These are phyloP conservation scores for Dimargaris xerosporica DNA, from an alignment of 192 early-diverging fungal genomes.

Conservation along the genomic window DNA sequence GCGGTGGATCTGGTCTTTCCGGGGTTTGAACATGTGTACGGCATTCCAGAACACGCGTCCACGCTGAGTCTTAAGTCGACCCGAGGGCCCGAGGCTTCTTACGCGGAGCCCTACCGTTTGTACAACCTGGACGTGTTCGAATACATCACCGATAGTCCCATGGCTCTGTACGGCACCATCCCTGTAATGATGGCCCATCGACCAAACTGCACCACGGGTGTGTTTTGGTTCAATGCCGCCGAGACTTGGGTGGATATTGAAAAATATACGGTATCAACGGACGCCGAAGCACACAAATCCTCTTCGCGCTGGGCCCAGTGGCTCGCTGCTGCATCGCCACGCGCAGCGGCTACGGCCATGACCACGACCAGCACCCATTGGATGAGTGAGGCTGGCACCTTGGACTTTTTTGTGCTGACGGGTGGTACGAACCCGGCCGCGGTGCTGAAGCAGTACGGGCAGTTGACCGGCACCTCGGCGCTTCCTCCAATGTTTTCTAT, in stretches of 20 bases:
- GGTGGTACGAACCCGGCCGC: constrained; percentile 49
- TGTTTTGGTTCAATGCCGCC: constrained; percentile 86
- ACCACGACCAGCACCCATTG: constrained; percentile 58
- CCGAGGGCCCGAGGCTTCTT: constrained; percentile 48
- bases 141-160: constrained; percentile 88
- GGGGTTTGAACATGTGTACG: constrained; percentile 78
- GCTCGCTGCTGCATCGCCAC: background rate
- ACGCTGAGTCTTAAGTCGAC: constrained; percentile 81
- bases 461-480: constrained; percentile 61
- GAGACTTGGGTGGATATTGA: constrained; percentile 98
- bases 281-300: constrained; percentile 12
- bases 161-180: constrained; percentile 89
- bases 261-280: constrained; percentile 25
- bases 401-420: constrained; percentile 79
- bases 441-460: constrained; percentile 54
- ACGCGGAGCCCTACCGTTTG: constrained; percentile 84
- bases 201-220: constrained; percentile 51
- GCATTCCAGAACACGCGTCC: constrained; percentile 88
- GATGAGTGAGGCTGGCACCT: constrained; percentile 79
- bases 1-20: constrained; percentile 86
- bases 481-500: constrained; percentile 82
- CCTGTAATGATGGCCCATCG: constrained; percentile 90
- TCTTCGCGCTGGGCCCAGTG: background rate
- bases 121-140: constrained; percentile 99
- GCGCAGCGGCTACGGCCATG: constrained; percentile 1